Conservation (phyloP, 176 grass and related monocot genomes). For the Oryza longistaminata region DNA sequence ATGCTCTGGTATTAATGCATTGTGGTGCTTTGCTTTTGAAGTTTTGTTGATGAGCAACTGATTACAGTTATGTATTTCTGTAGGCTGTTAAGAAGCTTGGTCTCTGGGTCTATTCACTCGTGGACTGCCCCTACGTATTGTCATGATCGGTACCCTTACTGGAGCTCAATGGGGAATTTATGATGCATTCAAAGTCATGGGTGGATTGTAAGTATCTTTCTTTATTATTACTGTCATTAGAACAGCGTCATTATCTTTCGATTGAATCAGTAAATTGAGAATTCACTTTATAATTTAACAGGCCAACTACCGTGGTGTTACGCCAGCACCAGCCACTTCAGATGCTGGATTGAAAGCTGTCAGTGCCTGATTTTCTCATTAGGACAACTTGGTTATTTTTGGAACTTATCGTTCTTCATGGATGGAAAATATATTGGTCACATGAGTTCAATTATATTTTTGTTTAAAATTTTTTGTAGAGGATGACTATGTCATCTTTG, state of each 20-base stretch:
- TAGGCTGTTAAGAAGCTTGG: slow-evolving; percentile 71
- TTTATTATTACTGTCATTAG: neutral
- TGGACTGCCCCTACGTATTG: slow-evolving; percentile 74
- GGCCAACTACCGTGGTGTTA: slow-evolving; percentile 62
- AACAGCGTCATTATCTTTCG: neutral
- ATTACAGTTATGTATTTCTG: neutral
- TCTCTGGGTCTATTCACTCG: slow-evolving; percentile 59
- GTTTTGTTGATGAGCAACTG: neutral
- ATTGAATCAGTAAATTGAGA: neutral
- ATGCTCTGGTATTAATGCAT: neutral
- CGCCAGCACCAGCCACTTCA: slow-evolving; percentile 35
- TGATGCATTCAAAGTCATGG: slow-evolving; percentile 77
- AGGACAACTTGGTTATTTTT: slow-evolving; percentile 33
- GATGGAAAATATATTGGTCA: slow-evolving; percentile 32
- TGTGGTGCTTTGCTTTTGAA: neutral
- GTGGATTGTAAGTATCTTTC: slow-evolving; percentile 64
- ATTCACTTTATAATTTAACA: slow-evolving; percentile 27
- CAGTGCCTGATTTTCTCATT: slow-evolving; percentile 30
- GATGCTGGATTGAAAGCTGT: slow-evolving; percentile 18
- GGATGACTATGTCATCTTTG: slow-evolving; percentile 36
- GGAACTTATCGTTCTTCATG: slow-evolving; percentile 17
- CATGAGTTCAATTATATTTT: slow-evolving; percentile 29
- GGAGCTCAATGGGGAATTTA: slow-evolving; percentile 75
- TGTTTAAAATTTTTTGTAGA: slow-evolving; percentile 34
- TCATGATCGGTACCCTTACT: slow-evolving; percentile 82